Evolutionary conservation across 306 rosid genomes (phyloP).

Genomic region (Medicago lupulina): DNA sequence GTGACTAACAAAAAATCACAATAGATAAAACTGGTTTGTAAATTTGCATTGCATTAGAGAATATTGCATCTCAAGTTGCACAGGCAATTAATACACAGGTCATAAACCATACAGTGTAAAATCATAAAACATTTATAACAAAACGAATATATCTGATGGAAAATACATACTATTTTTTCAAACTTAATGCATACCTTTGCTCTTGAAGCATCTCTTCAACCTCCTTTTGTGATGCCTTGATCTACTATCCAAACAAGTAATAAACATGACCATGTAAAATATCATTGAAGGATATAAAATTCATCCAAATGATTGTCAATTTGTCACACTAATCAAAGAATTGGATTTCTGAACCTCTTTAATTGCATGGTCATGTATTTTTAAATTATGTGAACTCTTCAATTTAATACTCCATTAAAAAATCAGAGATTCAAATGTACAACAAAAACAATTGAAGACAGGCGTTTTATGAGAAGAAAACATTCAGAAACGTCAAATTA

Average conservation of each 20-base stretch:
- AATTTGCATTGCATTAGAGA: constrained; percentile 8
- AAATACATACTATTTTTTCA: constrained; percentile 32
- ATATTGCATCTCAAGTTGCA: background rate
- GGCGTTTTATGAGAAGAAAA: constrained; percentile 15
- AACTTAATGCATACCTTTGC: constrained; percentile 66
- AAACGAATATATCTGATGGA: constrained; percentile 25
- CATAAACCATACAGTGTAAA: constrained; percentile 13
- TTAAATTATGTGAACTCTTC: constrained; percentile 21
- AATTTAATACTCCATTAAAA: constrained; percentile 4
- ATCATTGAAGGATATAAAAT: constrained; percentile 32
- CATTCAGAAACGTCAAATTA: constrained; percentile 29
- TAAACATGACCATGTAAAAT: constrained; percentile 32
- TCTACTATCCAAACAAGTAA: constrained; percentile 57
- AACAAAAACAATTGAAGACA: constrained; percentile 22
- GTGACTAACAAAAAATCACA: constrained; percentile 9
- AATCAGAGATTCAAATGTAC: constrained; percentile 9
- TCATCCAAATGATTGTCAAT: background rate
- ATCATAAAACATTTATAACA: constrained; percentile 20
- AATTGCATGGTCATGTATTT: constrained; percentile 1
- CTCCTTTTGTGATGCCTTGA: constrained; percentile 85
- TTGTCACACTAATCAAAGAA: constrained; percentile 18
- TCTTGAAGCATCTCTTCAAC: constrained; percentile 84
- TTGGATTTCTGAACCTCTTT: constrained; percentile 1
- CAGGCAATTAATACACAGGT: constrained; percentile 2
- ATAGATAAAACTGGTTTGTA: constrained; percentile 23